phyloP scores from a whole-genome alignment of 1,284 basidiomycete genomes.

The Heterobasidion annosum region DNA sequence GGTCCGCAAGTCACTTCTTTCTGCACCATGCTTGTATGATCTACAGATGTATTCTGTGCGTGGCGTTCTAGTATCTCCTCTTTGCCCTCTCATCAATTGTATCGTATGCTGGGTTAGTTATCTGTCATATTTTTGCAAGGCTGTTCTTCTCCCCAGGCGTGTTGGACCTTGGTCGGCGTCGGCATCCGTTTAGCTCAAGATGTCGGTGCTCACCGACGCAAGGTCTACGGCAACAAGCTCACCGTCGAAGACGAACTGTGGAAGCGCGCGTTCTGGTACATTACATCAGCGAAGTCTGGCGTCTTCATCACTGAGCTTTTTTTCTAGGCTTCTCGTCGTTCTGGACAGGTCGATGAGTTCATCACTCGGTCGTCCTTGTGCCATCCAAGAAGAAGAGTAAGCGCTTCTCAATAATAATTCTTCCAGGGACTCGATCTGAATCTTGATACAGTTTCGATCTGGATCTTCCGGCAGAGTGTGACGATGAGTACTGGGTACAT shows the following conservation, averaged over 20 bases:
- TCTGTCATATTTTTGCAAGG: conserved; percentile 30
- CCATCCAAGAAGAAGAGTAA: conserved; percentile 81
- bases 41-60: conserved; percentile 48
- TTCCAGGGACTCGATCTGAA: background rate
- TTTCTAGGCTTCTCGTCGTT: conserved; percentile 46
- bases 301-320: background rate
- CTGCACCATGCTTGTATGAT: conserved; percentile 56
- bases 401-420: conserved; percentile 15
- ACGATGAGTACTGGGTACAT: conserved; percentile 56
- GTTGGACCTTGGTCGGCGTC: conserved; percentile 43
- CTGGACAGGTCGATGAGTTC: conserved; percentile 62
- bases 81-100: background rate
- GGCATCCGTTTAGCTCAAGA: conserved; percentile 44
- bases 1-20: conserved; percentile 46
- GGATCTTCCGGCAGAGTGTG: conserved; percentile 48
- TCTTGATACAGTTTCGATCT: conserved; percentile 39
- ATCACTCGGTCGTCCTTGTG: conserved; percentile 71
- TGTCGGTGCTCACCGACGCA: conserved; percentile 31
- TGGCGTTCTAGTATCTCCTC: conserved; percentile 1
- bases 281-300: background rate
- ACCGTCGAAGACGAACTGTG: conserved; percentile 41
- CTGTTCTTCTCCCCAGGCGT: conserved; percentile 39
- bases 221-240: conserved; percentile 19
- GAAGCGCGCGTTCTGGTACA: conserved; percentile 69
- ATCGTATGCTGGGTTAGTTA: conserved; percentile 15